phyloP scores from a whole-genome alignment of 108 stramenopile genomes.

The Nitzschia inconspicua region DNA sequence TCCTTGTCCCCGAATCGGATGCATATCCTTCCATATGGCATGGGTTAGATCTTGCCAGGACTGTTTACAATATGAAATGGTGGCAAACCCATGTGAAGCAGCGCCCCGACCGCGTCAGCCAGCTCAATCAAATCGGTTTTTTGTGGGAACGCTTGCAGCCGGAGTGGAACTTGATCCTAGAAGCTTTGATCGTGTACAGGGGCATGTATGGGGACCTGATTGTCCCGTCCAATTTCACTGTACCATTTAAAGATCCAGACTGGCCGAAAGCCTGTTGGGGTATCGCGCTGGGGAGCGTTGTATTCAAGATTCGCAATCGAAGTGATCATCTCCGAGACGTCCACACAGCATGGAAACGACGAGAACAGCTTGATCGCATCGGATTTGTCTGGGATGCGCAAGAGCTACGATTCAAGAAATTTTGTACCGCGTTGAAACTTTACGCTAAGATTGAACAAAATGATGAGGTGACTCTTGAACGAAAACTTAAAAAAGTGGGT shows the following conservation, averaged over 20 bases:
- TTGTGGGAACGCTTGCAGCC: slow-evolving; percentile 84
- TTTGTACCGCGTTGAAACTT: slow-evolving; percentile 46
- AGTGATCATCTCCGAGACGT: slow-evolving; percentile 63
- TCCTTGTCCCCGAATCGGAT: slow-evolving; percentile 38
- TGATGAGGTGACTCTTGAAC: not conserved
- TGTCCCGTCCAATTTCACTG: slow-evolving; percentile 69
- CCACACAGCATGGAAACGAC: slow-evolving; percentile 20
- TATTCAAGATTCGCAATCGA: slow-evolving; percentile 59
- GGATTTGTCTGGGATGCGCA: slow-evolving; percentile 79
- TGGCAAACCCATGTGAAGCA: slow-evolving; percentile 65
- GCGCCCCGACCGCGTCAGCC: slow-evolving; percentile 49
- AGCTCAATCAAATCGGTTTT: slow-evolving; percentile 73
- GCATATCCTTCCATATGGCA: slow-evolving; percentile 66
- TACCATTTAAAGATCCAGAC: slow-evolving; percentile 44
- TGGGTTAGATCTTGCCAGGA: slow-evolving; percentile 51
- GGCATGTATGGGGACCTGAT: slow-evolving; percentile 46
- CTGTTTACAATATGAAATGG: slow-evolving; percentile 81
- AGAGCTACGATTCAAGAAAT: slow-evolving; percentile 53
- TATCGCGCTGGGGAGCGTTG: slow-evolving; percentile 59
- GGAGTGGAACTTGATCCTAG: slow-evolving; percentile 79
- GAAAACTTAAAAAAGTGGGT: not conserved
- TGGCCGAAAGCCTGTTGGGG: slow-evolving; percentile 75
- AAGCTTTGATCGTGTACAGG: slow-evolving; percentile 56
- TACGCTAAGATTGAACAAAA: slow-evolving; percentile 44
- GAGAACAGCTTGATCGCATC: slow-evolving; percentile 57